These are phyloP conservation scores for Periconia sp. DNA, from an alignment of 2,329 filamentous ascomycete species.

Conservation along the genomic window DNA sequence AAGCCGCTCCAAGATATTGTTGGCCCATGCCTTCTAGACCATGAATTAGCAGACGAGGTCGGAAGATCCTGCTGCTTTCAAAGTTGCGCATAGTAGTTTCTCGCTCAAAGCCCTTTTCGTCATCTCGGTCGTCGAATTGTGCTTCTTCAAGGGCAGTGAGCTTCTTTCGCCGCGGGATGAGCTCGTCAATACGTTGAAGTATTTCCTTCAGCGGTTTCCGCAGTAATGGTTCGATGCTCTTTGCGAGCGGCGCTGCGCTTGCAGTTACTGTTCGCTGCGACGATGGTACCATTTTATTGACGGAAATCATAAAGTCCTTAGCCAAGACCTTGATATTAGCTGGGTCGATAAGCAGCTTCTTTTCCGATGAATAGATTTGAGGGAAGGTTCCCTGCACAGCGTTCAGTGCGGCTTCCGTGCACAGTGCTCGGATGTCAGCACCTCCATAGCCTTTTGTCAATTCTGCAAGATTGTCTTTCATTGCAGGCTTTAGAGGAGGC, in stretches of 20 bases:
- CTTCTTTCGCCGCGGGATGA: constrained; percentile 85
- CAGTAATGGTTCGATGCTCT: constrained; percentile 80
- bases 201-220: constrained; percentile 74
- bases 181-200: constrained; percentile 70
- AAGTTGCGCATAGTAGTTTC: constrained; percentile 77
- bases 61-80: constrained; percentile 84
- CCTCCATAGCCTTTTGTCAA: constrained; percentile 96
- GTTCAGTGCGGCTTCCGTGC: constrained; percentile 94
- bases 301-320: constrained; percentile 95
- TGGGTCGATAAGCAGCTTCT: constrained; percentile 89
- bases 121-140: constrained; percentile 85
- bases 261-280: constrained; percentile 89
- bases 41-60: constrained; percentile 82
- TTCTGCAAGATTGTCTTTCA: constrained; percentile 84
- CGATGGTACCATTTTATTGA: constrained; percentile 95
- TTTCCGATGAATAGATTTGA: constrained; percentile 89
- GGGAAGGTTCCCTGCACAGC: constrained; percentile 94
- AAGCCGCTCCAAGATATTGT: constrained; percentile 81
- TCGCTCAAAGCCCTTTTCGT: constrained; percentile 81
- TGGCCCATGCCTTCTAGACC: constrained; percentile 93
- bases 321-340: constrained; percentile 84
- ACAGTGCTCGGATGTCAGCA: constrained; percentile 90
- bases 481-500: constrained; percentile 71
- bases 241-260: constrained; percentile 79
- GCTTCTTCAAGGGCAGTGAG: constrained; percentile 92